phyloP scores from a whole-genome alignment of 148 eudicot species.

The Chenopodium quinoa region DNA sequence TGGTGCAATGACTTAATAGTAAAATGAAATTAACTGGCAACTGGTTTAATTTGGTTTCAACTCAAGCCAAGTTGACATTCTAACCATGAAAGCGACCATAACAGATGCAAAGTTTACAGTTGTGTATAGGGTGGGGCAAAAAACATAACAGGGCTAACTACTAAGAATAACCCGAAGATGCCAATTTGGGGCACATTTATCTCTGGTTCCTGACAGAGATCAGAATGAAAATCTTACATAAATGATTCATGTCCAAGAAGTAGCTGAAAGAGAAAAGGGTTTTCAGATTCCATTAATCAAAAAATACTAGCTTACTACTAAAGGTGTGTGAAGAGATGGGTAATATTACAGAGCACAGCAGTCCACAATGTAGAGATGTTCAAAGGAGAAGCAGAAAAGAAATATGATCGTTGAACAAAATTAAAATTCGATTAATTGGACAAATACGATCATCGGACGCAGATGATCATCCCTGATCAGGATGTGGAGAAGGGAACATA shows the following conservation, averaged over 20 bases:
- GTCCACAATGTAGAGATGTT: not conserved
- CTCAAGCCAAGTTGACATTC: not conserved
- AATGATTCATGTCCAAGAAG: not conserved
- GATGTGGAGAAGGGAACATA: too few species aligned
- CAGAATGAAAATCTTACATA: not conserved
- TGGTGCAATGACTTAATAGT: not conserved
- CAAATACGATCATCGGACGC: too few species aligned
- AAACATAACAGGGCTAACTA: not conserved
- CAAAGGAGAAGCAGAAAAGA: not conserved
- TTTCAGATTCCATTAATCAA: not conserved
- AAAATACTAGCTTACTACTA: not conserved
- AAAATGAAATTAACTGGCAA: not conserved
- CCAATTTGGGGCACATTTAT: not conserved
- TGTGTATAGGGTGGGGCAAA: not conserved
- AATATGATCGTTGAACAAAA: not conserved
- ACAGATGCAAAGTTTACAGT: not conserved
- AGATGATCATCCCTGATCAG: too few species aligned
- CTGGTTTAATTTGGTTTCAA: not conserved
- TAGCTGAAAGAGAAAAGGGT: not conserved
- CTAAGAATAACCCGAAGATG: not conserved
- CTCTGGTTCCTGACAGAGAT: not conserved
- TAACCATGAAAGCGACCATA: not conserved
- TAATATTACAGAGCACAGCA: not conserved
- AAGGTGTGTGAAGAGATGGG: not conserved
- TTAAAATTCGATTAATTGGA: too few species aligned